These are phyloP conservation scores for Saprolegnia diclina DNA, from an alignment of 352 stramenopile genomes.

Conservation along the genomic window DNA sequence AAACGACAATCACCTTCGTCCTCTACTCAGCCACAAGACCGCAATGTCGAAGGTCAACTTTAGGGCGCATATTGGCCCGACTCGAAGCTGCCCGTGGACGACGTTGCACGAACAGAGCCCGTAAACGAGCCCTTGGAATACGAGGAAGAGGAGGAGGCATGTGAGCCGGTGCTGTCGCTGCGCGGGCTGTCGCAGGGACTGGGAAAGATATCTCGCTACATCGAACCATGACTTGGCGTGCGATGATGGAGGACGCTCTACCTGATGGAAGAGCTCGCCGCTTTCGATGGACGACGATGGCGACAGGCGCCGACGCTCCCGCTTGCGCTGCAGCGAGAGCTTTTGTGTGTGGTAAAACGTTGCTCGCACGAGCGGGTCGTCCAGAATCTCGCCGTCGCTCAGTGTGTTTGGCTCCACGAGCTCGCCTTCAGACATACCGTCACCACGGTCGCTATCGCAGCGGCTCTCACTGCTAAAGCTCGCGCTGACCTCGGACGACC, in stretches of 20 bases:
- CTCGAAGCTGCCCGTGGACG: slow-evolving; percentile 17
- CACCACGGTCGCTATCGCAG: neutral
- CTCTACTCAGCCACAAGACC: no score
- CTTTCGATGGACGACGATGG: slow-evolving; percentile 13
- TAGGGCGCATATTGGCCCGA: slow-evolving; percentile 2
- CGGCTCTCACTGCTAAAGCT: neutral
- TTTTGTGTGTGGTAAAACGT: slow-evolving; percentile 20
- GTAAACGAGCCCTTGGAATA: neutral
- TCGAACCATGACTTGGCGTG: neutral
- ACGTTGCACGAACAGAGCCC: neutral
- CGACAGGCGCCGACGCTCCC: neutral
- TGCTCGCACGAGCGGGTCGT: neutral
- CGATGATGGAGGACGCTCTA: slow-evolving; percentile 2
- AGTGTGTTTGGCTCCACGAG: slow-evolving; percentile 3
- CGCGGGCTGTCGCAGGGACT: no score
- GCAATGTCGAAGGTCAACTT: no score
- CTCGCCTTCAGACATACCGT: slow-evolving; percentile 22
- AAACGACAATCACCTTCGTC: no score
- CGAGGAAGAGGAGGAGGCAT: neutral
- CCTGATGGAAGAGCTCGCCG: slow-evolving; percentile 10
- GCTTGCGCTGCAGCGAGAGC: neutral
- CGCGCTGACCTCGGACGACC: neutral
- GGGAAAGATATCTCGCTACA: slow-evolving; percentile 12
- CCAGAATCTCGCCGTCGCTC: slow-evolving; percentile 21
- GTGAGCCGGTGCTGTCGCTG: no score